Base-by-base conservation (phyloP, 2,329 filamentous ascomycete genomes). In the Coniochaeta sp. region DNA sequence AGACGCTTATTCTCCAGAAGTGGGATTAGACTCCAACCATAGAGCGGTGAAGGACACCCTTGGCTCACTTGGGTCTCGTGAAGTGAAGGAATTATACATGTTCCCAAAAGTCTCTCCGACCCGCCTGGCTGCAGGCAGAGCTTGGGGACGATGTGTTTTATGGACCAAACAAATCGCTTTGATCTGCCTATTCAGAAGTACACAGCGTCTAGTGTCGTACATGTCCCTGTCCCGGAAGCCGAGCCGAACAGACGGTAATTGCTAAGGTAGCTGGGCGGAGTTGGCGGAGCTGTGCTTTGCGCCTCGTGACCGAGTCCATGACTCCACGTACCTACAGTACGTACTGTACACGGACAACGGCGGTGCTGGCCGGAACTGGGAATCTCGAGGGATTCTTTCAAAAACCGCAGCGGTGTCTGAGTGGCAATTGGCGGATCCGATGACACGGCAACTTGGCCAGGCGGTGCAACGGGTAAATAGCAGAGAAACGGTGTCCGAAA, bases 191-290 rank as follows among this genome's bases (percentile, higher is more conserved):
- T 31, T 33, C 24, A 47, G 11, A 56, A 34, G 22, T 44, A 26
- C 47, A 43, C 38, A 24, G 28, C 33, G 14, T 24, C n/a, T n/a
- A n/a, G n/a, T n/a, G n/a, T n/a, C n/a, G n/a, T n/a, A n/a, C 44
- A n/a, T 34, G 22, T 33, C 43, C 56, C 34, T n/a, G 43, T 44
- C 44, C 63, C 62, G 63, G 64, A 64, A 62, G 60, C 61, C 61
- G 60, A 62, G 61, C 63, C 65, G 62, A 62, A 62, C 57, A 60
- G 62, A 59, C 57, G 58, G 54, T 55, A 58, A 58, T 24, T 52
- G 47, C 47, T 52, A 52, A 24, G 16, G 31, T 8, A 31, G 22
- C 22, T n/a, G n/a, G 14, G 47, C 47, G 47, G 47, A 52, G 47
- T 28, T 6, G 47, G 47, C 47, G 47, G 47, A 52, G 47, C 24